Evolutionary conservation across 1,139 yeast species (phyloP), one percentile per base, ranked within the genome.

Genomic region (Debaryomycetaceae sp.): DNA sequence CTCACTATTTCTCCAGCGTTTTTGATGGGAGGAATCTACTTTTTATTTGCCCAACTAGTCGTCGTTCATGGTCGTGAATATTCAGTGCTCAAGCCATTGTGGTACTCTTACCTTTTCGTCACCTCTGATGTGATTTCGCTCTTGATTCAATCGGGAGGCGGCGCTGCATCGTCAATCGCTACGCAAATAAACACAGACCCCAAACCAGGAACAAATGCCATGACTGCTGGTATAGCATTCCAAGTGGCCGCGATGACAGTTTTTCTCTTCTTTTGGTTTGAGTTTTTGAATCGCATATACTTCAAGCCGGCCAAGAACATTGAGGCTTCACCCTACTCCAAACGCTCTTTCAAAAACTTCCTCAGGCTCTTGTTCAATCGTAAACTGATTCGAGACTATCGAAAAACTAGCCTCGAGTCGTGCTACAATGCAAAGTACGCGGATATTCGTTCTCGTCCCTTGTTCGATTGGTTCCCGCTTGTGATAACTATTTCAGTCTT

Each of bases 1-100:
- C 58, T 85, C 36, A 83, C 94, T 0, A 57, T 86, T 30, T 90
- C 86, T 0, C 96, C 96, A 0, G 90, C 90, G 5, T 85, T 87
- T 49, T 64, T 82, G 31, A 81, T 83, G 86, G 96, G 81, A 4
- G 95, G 94, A 4, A 63, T 86, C 6, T 86, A 86, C 53, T 81
- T 73, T 44, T 55, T 78, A 30, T 63, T 85, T 43, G 92, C 86
- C 4, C 85, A 82, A 50, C 42, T 80, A 37, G 73, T 80, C 26
- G 73, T 79, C 30, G 59, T 82, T 5, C 80, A 73, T 49, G 93
- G 94, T 5, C 58, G 71, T 29, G 51, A 62, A 25, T 76, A 58
- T 42, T 73, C 92, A 1, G 45, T 68, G 0, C 51, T 86, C 34
- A 70, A 67, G 39, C 95, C 96, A 3, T 73, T 80, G 74, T 66